phyloP scores from a whole-genome alignment of 2,329 filamentous ascomycete genomes.

The Monosporascus cannonballus region DNA sequence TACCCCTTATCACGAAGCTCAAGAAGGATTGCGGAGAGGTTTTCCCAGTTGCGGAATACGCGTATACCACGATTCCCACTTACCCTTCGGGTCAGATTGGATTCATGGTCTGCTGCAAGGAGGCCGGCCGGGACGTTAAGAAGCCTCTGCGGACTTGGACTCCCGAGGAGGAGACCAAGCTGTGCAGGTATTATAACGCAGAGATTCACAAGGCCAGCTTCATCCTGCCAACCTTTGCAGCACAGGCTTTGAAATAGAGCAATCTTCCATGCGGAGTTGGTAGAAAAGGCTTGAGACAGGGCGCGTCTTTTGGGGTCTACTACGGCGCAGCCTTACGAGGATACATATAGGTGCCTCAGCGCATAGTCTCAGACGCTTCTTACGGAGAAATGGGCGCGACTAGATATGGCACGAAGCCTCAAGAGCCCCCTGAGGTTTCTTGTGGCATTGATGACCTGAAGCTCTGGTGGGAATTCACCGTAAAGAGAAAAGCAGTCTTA shows the following conservation, averaged over 20 bases:
- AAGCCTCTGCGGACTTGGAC: constrained; percentile 78
- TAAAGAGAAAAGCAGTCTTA: neutral
- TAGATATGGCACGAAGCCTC: no score
- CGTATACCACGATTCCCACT: constrained; percentile 97
- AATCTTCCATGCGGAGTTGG: constrained; percentile 1
- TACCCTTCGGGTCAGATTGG: constrained; percentile 99
- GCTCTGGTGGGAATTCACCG: neutral
- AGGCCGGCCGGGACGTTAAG: constrained; percentile 74
- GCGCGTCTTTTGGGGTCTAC: no score
- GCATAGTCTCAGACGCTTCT: no score
- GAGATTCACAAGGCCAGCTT: constrained; percentile 95
- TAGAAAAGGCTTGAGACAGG: neutral
- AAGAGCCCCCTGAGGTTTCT: no score
- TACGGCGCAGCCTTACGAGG: no score
- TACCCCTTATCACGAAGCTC: constrained; percentile 86
- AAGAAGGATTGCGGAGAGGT: constrained; percentile 96
- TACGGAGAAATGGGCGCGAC: no score
- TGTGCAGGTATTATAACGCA: constrained; percentile 96
- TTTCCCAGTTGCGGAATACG: constrained; percentile 97
- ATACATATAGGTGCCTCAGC: no score
- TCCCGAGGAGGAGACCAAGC: constrained; percentile 81
- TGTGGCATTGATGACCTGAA: no score
- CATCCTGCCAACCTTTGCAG: constrained; percentile 86
- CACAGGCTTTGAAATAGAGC: constrained; percentile 60
- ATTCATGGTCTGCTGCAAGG: constrained; percentile 99